Percentiles rank a stretch among this genome's conserved stretches.
Conservation (phyloP, 306 rosid genomes). For the Begonia masoniana region DNA sequence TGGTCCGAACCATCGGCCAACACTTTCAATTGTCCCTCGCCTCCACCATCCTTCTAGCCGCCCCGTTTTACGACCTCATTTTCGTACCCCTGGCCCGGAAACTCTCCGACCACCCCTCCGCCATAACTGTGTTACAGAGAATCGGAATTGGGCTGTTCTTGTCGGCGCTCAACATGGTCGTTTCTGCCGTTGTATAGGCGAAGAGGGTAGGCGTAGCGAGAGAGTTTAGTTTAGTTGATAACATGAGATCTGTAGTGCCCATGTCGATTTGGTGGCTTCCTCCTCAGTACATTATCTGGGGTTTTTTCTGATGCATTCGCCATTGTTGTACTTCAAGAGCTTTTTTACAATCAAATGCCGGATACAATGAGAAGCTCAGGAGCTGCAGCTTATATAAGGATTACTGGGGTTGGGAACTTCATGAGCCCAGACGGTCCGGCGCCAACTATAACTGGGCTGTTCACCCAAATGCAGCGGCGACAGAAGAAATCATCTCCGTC, state of each 20-base stretch:
- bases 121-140: constrained; percentile 54
- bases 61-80: constrained; percentile 43
- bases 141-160: constrained; percentile 52
- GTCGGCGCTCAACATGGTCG: constrained; percentile 49
- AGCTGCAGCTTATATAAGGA: constrained; percentile 54
- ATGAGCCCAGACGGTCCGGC: constrained; percentile 1
- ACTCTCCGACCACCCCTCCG: constrained; percentile 29
- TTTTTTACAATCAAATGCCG: constrained; percentile 67
- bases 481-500: no score
- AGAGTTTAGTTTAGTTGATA: constrained; percentile 25
- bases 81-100: constrained; percentile 31
- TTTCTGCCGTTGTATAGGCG: constrained; percentile 37
- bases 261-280: constrained; percentile 68
- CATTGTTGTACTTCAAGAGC: constrained; percentile 44
- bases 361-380: constrained; percentile 49
- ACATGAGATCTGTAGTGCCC: constrained; percentile 31
- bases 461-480: no score
- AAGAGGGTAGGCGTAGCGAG: constrained; percentile 40
- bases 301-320: constrained; percentile 39
- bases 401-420: constrained; percentile 46
- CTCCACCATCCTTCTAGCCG: constrained; percentile 26
- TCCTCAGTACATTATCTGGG: constrained; percentile 49
- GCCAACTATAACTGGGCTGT: no score
- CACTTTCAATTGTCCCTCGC: constrained; percentile 48
- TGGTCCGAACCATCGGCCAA: constrained; percentile 41